Conservation (phyloP, 2,329 filamentous ascomycete genomes). For the Plectosphaerella plurivora region DNA sequence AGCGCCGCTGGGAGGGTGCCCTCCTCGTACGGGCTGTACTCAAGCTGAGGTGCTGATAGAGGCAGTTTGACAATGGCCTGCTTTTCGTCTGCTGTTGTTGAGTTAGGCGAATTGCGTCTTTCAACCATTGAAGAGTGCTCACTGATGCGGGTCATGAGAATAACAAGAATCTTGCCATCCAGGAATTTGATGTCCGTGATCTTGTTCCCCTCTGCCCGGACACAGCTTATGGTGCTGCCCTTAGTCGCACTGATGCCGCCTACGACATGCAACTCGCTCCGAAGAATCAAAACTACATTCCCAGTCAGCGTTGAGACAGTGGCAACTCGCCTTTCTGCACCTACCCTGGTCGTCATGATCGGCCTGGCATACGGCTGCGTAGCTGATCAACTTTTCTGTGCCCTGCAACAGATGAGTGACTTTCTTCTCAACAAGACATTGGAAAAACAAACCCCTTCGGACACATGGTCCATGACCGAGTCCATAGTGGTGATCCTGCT, state of each 20-base stretch:
- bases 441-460: conserved; percentile 25
- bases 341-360: conserved; percentile 30
- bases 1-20: conserved; percentile 4
- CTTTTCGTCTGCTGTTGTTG: conserved; percentile 15
- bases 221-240: conserved; percentile 29
- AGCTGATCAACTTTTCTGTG: conserved; percentile 28
- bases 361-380: conserved; percentile 37
- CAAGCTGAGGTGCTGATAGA: conserved; percentile 27
- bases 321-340: not conserved
- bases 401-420: conserved; percentile 15
- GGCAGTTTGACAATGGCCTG: conserved; percentile 28
- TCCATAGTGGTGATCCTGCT: conserved; percentile 48
- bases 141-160: conserved; percentile 48
- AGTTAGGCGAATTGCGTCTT: not conserved
- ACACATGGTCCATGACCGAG: conserved; percentile 46
- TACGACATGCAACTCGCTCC: conserved; percentile 43
- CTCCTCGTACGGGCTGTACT: conserved; percentile 30
- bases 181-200: conserved; percentile 65
- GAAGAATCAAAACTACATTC: conserved; percentile 52
- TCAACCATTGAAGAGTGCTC: conserved; percentile 1
- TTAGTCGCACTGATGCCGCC: conserved; percentile 54
- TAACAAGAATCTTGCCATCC: conserved; percentile 54
- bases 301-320: not conserved
- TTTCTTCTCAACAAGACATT: not conserved
- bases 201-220: conserved; percentile 36